Base-by-base conservation (phyloP, 306 rosid genomes). In the Trifolium dubium region DNA sequence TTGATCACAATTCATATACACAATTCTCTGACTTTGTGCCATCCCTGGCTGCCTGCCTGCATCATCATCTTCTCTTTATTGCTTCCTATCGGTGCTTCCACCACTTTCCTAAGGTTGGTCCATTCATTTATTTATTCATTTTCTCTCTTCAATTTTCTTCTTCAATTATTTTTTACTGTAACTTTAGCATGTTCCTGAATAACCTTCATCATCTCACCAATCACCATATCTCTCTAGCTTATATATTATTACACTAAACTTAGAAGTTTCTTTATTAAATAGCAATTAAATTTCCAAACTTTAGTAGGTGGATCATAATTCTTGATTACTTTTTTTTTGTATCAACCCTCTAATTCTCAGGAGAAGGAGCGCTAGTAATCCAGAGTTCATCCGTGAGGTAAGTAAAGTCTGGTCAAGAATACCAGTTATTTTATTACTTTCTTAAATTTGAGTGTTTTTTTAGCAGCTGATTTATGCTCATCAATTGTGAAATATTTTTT, bases 171-270 rank as follows among this genome's bases (percentile, higher is more conserved):
- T 55, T 14, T 63, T 8, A 12, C 31, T 50, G 13, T 67, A 61
- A 31, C 55, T 69, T 14, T 28, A 29, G 2, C 79, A 47, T 46
- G 49, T 74, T 79, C 75, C 79, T 14, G 69, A 72, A 46, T 79
- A 28, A 67, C 67, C 83, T 10, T 46, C 14, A 37, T 49, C 14
- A 73, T 60, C 4, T 49, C 64, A 10, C 28, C 34, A 14, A 23
- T 23, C n/a, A n/a, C n/a, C n/a, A n/a, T 12, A 31, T 8, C 53
- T 39, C 62, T 78, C 41, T 53, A 71, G 3, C 28, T 72, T 6
- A 4, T 64, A 2, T 6, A 31, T 10, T 37, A 37, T n/a, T n/a
- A n/a, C 66, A 37, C 55, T 78, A 60, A 79, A 19, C 19, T n/a
- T 1, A 47, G 8, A 34, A 8, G 37, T 40, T 9, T 40, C 11